Conservation (phyloP, 441 rosid genomes). For the Aquilaria agallochum region DNA sequence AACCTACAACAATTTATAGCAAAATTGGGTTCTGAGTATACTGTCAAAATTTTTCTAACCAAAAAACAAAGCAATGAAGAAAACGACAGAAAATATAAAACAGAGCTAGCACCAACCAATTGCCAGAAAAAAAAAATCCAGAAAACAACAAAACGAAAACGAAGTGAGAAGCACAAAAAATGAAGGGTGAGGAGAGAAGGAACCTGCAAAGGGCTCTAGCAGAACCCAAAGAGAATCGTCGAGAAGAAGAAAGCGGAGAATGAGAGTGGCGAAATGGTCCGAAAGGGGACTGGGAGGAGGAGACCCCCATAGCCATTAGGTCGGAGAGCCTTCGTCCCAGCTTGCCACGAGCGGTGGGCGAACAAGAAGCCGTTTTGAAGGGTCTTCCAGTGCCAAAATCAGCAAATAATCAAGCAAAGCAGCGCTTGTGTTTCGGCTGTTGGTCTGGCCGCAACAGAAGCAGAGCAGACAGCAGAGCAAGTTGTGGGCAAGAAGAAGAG, state of each 20-base stretch:
- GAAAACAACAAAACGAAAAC: slow-evolving; percentile 8
- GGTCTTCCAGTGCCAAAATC: slow-evolving; percentile 16
- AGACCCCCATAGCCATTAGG: slow-evolving; percentile 60
- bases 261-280: slow-evolving; percentile 39
- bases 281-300: slow-evolving; percentile 50
- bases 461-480: slow-evolving; percentile 18
- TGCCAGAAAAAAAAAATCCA: slow-evolving; percentile 4
- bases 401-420: slow-evolving; percentile 17
- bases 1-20: not conserved
- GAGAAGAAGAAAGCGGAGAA: slow-evolving; percentile 25
- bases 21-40: too few species aligned
- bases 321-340: slow-evolving; percentile 45
- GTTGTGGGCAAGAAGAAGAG: not conserved
- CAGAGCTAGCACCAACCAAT: not conserved
- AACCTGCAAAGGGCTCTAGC: slow-evolving; percentile 44
- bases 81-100: not conserved
- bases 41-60: too few species aligned
- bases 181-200: not conserved
- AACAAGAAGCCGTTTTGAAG: slow-evolving; percentile 39
- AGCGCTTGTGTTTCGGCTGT: slow-evolving; percentile 12
- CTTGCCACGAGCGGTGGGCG: slow-evolving; percentile 22
- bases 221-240: slow-evolving; percentile 25
- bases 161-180: not conserved
- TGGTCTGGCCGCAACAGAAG: slow-evolving; percentile 15
- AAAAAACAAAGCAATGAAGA: too few species aligned